phyloP scores from a whole-genome alignment of 257 asterid genomes.

The Forsythia viridissima region DNA sequence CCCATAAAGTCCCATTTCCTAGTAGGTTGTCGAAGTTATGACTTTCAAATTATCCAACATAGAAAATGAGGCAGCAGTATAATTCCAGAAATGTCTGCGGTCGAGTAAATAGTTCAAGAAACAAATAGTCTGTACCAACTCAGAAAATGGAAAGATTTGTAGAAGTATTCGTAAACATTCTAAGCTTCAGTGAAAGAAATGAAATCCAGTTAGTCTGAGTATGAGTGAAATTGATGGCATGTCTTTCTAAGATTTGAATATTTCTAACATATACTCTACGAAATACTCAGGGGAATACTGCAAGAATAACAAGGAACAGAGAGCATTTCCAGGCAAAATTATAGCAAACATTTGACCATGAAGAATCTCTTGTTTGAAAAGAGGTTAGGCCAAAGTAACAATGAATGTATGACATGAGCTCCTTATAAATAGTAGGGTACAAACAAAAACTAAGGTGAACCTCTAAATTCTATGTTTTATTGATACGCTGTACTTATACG shows the following conservation, averaged over 20 bases:
- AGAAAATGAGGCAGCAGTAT: not conserved
- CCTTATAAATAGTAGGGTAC: not conserved
- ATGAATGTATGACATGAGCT: not conserved
- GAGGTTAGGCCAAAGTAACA: not conserved
- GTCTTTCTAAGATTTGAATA: not conserved
- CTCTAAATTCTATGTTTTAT: not conserved
- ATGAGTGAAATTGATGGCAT: not conserved
- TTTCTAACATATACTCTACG: not conserved
- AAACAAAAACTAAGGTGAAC: not conserved
- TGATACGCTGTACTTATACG: not conserved
- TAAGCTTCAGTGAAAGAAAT: not conserved
- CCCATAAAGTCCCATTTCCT: not conserved
- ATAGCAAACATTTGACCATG: not conserved
- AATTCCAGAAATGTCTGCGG: not conserved
- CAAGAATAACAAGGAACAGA: not conserved
- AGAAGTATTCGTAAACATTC: not conserved
- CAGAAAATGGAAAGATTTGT: not conserved
- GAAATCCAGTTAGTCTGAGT: not conserved
- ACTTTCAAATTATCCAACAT: not conserved
- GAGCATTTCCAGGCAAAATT: not conserved
- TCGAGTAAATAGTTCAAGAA: not conserved
- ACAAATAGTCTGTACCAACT: not conserved
- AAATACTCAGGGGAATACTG: not conserved
- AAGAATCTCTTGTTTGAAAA: not conserved
- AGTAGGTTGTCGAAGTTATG: not conserved